Evolutionary conservation across 306 rosid genomes (phyloP), one percentile per base, ranked within the genome.

Genomic region (Prunus dulcis): DNA sequence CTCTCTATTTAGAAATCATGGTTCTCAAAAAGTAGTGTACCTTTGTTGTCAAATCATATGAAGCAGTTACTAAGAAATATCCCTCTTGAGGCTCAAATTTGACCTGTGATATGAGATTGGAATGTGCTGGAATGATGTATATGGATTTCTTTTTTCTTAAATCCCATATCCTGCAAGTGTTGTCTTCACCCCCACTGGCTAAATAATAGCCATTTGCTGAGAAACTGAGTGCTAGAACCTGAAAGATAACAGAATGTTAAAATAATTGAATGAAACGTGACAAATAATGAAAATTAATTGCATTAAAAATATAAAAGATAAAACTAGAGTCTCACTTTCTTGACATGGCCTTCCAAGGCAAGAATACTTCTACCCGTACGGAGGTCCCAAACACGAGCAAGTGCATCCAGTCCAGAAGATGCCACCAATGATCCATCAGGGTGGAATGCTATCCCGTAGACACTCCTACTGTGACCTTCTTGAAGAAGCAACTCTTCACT

Each of bases 1-100:
- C 55, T 47, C 7, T 47, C 19, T 51, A 55, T 69, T 63, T 2
- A 41, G 47, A 55, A 58, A 71, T 22, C 43, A 27, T 52, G 57
- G 55, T 32, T 45, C 57, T 34, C 65, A 41, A 52, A 49, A 64
- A 78, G 62, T 52, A 25, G 51, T 56, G 57, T 76, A 95, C 99
- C 99, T 95, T 95, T 23, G 97, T 93, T 47, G 97, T 92, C 97
- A 87, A 90, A 80, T 95, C 97, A 87, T 86, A 89, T 11, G 97
- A 95, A 56, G 92, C 97, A 49, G 99, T 92, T 58, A 88, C 97
- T 83, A 95, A 85, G 86, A 88, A 95, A 84, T 95, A 95, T 81
- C 99, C 99, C 83, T 90, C 99, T 53, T 92, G 97, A 50, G 97
- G 97, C 79, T 95, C 97, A 82, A 85, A 92, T 76, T 95, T 91